Conservation (phyloP, 441 rosid species). For the Pelargonium australe region DNA sequence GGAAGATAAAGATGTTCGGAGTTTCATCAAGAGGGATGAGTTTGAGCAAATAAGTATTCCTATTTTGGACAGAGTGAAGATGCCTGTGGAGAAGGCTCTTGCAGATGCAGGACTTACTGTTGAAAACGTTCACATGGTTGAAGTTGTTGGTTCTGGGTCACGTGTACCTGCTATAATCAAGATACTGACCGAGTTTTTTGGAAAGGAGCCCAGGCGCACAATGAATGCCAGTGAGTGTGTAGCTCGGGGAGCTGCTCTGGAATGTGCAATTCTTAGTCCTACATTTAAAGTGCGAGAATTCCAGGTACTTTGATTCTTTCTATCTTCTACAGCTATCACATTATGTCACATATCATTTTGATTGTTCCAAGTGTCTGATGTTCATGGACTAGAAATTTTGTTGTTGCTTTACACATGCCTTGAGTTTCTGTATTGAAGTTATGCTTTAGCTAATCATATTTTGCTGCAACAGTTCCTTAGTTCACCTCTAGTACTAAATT, state of each 20-base stretch:
- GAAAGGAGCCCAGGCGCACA: slow-evolving; percentile 91
- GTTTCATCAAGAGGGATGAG: slow-evolving; percentile 82
- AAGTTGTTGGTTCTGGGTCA: slow-evolving; percentile 87
- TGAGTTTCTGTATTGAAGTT: too few species aligned
- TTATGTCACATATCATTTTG: too few species aligned
- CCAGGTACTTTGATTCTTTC: slow-evolving; percentile 42
- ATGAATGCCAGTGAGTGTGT: slow-evolving; percentile 99
- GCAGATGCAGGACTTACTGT: slow-evolving; percentile 69
- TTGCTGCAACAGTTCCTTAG: background rate
- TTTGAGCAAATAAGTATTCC: slow-evolving; percentile 77
- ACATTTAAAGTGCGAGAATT: slow-evolving; percentile 94
- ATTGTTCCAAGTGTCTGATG: too few species aligned
- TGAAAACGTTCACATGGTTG: slow-evolving; percentile 75
- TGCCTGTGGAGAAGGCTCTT: slow-evolving; percentile 83
- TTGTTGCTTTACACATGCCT: too few species aligned
- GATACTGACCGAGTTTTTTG: slow-evolving; percentile 78
- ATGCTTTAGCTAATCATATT: background rate
- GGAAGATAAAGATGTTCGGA: slow-evolving; percentile 94
- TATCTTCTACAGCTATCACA: background rate
- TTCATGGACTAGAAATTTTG: too few species aligned
- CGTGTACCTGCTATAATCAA: slow-evolving; percentile 76
- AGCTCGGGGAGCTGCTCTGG: slow-evolving; percentile 77
- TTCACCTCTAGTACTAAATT: too few species aligned
- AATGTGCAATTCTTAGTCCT: slow-evolving; percentile 97
- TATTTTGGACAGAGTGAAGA: slow-evolving; percentile 81